phyloP scores from a whole-genome alignment of 2,329 filamentous ascomycete genomes.

The Bipolaris zeicola region DNA sequence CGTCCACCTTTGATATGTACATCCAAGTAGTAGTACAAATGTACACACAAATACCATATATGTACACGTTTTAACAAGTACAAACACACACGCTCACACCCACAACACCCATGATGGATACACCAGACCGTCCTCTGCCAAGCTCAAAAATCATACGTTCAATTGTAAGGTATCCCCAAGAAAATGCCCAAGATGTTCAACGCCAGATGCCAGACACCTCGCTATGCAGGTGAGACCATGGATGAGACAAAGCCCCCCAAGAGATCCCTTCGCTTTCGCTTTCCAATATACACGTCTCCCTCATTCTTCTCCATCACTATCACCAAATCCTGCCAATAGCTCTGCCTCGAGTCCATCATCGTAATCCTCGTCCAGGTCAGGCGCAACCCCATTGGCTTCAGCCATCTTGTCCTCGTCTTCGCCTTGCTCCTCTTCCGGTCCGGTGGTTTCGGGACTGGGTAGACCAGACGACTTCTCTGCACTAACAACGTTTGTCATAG shows the following conservation, averaged over 20 bases:
- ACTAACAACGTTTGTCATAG: constrained; percentile 52
- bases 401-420: constrained; percentile 53
- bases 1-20: no score
- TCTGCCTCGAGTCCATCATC: constrained; percentile 57
- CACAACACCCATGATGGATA: no score
- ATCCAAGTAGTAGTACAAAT: no score
- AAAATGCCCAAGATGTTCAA: constrained; percentile 19
- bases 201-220: constrained; percentile 44
- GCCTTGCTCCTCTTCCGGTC: constrained; percentile 47
- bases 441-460: constrained; percentile 48
- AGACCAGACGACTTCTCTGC: constrained; percentile 50
- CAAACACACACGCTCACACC: no score
- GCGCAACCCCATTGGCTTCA: constrained; percentile 35
- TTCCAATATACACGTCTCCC: constrained; percentile 2
- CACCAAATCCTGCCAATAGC: constrained; percentile 50
- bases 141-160: background rate
- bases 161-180: constrained; percentile 8
- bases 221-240: constrained; percentile 42
- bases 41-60: no score
- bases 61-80: no score
- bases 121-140: background rate
- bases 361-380: constrained; percentile 56
- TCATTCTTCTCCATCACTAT: constrained; percentile 30
- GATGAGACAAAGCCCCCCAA: constrained; percentile 13
- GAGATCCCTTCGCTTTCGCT: background rate